A percentile compares a stretch with the other conserved stretches of the same genome.
Conservation (phyloP, 768 basidiomycete species). For the Grammothele lineata region DNA sequence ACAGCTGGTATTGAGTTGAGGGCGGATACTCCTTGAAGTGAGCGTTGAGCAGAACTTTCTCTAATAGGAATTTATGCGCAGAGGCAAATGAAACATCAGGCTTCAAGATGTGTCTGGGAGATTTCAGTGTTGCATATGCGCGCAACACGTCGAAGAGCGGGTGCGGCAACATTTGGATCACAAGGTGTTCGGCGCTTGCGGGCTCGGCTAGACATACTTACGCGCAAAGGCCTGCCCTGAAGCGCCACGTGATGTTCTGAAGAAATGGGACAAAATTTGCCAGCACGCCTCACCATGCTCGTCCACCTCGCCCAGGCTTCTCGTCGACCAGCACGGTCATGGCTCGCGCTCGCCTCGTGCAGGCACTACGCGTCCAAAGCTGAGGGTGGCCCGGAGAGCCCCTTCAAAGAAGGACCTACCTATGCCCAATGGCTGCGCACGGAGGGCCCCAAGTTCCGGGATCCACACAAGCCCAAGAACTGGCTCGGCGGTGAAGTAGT, state of each 20-base stretch:
- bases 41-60: conserved; percentile 43
- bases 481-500: conserved; percentile 63
- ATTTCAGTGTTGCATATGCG: conserved; percentile 48
- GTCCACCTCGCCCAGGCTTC: conserved; percentile 21
- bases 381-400: conserved; percentile 1
- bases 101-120: conserved; percentile 38
- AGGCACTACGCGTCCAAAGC: conserved; percentile 6
- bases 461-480: conserved; percentile 44
- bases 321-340: conserved; percentile 18
- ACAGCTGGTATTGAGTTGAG: conserved; percentile 53
- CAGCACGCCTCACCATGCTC: conserved; percentile 20
- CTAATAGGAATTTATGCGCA: conserved; percentile 55
- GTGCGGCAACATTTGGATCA: conserved; percentile 3
- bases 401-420: conserved; percentile 9
- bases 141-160: conserved; percentile 36
- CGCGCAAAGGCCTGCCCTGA: conserved; percentile 26
- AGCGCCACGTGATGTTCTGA: conserved; percentile 20
- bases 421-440: conserved; percentile 36
- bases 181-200: no score
- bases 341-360: conserved; percentile 5
- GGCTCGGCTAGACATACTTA: no score
- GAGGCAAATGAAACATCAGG: conserved; percentile 28
- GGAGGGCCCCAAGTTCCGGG: conserved; percentile 39
- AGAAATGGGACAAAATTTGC: conserved; percentile 23
- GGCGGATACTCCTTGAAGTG: conserved; percentile 61